These are phyloP conservation scores for Talaromyces sp. DNA, from an alignment of 2,329 filamentous ascomycete species.

Conservation along the genomic window DNA sequence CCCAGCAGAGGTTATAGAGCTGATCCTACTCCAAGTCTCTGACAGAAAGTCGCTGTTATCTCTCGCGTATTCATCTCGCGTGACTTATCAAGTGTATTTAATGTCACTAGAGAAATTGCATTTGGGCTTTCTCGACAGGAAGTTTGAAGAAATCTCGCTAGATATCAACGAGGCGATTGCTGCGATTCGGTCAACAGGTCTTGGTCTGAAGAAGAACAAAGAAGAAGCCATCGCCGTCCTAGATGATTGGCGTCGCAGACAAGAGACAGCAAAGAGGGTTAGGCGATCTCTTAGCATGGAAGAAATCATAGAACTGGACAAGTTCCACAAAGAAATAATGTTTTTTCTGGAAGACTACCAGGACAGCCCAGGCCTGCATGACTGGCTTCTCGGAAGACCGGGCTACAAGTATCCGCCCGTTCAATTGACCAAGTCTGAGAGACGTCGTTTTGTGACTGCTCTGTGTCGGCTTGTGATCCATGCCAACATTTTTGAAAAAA, in stretches of 20 bases:
- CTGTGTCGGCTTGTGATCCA: conserved; percentile 16
- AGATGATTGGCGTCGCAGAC: background rate
- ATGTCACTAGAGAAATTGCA: background rate
- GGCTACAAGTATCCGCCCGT: background rate
- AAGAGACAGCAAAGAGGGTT: background rate
- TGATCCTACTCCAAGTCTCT: background rate
- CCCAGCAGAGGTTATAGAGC: background rate
- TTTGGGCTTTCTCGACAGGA: background rate
- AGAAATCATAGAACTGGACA: background rate
- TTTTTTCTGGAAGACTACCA: background rate
- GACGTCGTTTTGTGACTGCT: conserved; percentile 11
- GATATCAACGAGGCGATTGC: background rate
- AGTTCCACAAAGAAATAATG: background rate
- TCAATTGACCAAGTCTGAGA: conserved; percentile 9
- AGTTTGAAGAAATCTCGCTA: background rate
- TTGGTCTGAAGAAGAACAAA: background rate
- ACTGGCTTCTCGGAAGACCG: too few relatives aligned
- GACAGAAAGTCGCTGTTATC: background rate
- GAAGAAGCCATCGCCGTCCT: background rate
- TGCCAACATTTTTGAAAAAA: conserved; percentile 12
- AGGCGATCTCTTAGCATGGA: background rate
- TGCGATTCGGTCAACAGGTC: background rate
- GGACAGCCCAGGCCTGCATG: background rate
- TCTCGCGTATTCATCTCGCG: background rate
- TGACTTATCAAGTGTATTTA: background rate